Evolutionary conservation across 73 alveolate species (phyloP).

Genomic region (Tetrahymena malaccensis): DNA sequence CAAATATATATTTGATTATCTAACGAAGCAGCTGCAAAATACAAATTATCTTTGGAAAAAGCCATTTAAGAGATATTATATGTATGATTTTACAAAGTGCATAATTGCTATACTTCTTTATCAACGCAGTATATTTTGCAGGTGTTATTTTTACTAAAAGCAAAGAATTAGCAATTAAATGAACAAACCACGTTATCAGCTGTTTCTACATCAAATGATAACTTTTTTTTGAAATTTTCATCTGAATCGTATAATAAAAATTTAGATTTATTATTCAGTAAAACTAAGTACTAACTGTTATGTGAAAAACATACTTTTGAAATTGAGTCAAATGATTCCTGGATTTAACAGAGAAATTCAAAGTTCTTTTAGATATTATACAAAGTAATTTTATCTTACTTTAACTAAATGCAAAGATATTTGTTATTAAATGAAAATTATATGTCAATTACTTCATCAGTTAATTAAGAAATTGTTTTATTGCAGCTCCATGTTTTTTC

Average conservation of each 20-base stretch:
- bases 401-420: not conserved
- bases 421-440: not conserved
- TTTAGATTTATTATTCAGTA: not conserved
- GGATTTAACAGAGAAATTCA: not conserved
- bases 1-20: not conserved
- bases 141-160: not conserved
- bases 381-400: not conserved
- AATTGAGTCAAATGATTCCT: not conserved
- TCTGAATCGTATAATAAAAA: not conserved
- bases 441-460: not conserved
- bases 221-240: not conserved
- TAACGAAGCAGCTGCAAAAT: not conserved
- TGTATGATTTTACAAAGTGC: not conserved
- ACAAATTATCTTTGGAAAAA: not conserved
- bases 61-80: not conserved
- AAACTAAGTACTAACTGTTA: not conserved
- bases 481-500: not conserved
- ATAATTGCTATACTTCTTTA: not conserved
- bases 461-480: not conserved
- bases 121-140: not conserved
- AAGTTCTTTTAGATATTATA: not conserved
- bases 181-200: not conserved
- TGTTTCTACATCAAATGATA: not conserved
- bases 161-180: not conserved
- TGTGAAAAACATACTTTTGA: not conserved